Evolutionary conservation across 2,329 filamentous ascomycete genomes (phyloP).

Genomic region (Fusarium sp.): DNA sequence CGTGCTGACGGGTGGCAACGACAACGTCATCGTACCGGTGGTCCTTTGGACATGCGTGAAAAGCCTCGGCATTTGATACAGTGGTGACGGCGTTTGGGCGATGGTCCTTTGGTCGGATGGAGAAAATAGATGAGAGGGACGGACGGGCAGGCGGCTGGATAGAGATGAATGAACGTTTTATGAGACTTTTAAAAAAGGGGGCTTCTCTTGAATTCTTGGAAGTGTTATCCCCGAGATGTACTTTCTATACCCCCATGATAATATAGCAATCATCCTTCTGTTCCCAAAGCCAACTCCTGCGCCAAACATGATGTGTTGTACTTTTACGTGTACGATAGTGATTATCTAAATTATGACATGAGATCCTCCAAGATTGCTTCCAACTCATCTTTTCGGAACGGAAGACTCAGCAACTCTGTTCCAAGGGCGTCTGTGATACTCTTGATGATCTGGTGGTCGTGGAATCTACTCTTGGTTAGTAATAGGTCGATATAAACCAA

Average conservation of each 20-base stretch:
- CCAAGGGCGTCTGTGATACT: constrained; percentile 85
- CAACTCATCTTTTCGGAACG: constrained; percentile 86
- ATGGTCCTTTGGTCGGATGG: not conserved
- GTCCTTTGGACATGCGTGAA: constrained; percentile 92
- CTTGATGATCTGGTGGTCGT: constrained; percentile 97
- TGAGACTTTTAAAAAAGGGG: constrained; percentile 20
- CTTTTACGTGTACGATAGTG: constrained; percentile 1
- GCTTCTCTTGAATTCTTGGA: constrained; percentile 3
- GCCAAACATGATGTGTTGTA: constrained; percentile 17
- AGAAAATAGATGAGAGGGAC: constrained; percentile 14
- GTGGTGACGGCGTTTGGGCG: constrained; percentile 27
- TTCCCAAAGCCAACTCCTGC: constrained; percentile 15
- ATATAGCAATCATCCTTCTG: constrained; percentile 11
- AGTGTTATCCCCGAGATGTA: not conserved
- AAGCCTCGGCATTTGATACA: constrained; percentile 66
- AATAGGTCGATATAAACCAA: constrained; percentile 22
- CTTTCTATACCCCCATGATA: constrained; percentile 30
- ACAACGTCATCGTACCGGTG: constrained; percentile 96
- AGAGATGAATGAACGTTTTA: constrained; percentile 39
- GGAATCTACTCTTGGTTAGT: constrained; percentile 67
- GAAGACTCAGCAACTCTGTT: constrained; percentile 83
- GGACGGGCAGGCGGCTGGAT: constrained; percentile 15
- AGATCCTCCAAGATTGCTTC: constrained; percentile 85
- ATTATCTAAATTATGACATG: constrained; percentile 42
- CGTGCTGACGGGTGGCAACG: constrained; percentile 93